Percentiles rank a stretch among this genome's conserved stretches.
Evolutionary conservation across 495 filamentous ascomycete species (phyloP).

Genomic region (Trichoderma virens): DNA sequence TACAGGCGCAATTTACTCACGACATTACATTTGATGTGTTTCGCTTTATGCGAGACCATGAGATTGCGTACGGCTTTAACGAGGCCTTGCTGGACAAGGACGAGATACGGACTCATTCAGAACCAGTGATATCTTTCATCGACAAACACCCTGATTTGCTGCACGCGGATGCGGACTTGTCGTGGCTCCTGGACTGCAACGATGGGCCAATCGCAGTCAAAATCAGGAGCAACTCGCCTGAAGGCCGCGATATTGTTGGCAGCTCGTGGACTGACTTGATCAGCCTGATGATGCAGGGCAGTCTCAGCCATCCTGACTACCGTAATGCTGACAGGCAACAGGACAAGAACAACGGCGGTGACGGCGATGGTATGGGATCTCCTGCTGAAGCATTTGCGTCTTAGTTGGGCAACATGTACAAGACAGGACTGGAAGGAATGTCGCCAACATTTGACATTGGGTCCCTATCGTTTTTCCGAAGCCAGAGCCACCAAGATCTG

Average conservation of each 20-base stretch:
- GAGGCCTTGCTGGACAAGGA: constrained; percentile 47
- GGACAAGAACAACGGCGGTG: background rate
- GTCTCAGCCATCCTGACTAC: background rate
- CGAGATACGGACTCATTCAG: constrained; percentile 44
- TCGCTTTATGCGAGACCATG: constrained; percentile 64
- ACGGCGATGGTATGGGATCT: constrained; percentile 9
- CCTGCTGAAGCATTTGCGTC: constrained; percentile 21
- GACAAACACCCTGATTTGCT: constrained; percentile 38
- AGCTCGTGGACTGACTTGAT: background rate
- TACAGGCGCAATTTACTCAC: constrained; percentile 53
- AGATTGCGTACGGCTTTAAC: constrained; percentile 61
- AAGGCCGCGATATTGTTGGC: background rate
- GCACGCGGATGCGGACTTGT: constrained; percentile 41
- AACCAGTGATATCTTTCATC: constrained; percentile 37
- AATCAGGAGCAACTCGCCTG: no score
- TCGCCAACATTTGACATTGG: constrained; percentile 61
- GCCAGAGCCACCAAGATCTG: constrained; percentile 46
- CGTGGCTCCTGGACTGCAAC: constrained; percentile 36
- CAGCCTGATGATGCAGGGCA: background rate
- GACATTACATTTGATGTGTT: constrained; percentile 67
- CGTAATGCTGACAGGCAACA: background rate
- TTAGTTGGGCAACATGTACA: constrained; percentile 25
- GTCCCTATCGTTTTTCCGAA: constrained; percentile 51
- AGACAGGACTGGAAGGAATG: constrained; percentile 34
- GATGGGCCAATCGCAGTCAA: background rate